Percentiles rank a stretch among this genome's conserved stretches.
Conservation (phyloP, 116 monocot genomes). For the Phalaenopsis hybrid region DNA sequence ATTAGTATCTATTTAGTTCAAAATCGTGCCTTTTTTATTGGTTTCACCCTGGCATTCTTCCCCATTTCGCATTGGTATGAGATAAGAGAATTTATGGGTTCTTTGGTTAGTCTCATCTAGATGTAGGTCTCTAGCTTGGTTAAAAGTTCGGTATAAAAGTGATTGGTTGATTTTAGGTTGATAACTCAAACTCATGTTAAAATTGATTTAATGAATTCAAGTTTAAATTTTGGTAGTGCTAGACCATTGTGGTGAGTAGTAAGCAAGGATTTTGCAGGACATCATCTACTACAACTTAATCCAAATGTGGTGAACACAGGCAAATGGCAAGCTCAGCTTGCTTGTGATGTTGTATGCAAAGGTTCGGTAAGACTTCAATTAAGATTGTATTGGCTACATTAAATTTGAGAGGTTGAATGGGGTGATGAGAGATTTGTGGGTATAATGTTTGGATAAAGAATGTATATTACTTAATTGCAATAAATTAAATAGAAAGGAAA, state of each 20-base stretch:
- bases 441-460: neutral
- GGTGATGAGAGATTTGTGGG: neutral
- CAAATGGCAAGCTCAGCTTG: neutral
- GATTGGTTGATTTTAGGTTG: too few relatives aligned
- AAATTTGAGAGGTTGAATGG: neutral
- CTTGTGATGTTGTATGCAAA: neutral
- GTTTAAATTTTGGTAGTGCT: neutral
- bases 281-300: neutral
- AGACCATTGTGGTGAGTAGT: too few relatives aligned
- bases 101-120: too few relatives aligned
- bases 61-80: neutral
- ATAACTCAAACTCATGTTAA: neutral
- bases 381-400: neutral
- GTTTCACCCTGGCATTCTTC: neutral
- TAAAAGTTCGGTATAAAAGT: neutral
- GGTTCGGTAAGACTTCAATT: neutral
- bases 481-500: too few relatives aligned
- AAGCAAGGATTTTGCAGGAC: neutral
- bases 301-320: neutral
- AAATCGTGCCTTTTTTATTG: neutral
- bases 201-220: neutral
- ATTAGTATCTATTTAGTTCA: neutral
- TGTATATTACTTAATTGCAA: too few relatives aligned
- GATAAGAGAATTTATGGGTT: neutral
- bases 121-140: neutral